phyloP scores from a whole-genome alignment of 1,284 basidiomycete species.

The Rhodofomes roseus region DNA sequence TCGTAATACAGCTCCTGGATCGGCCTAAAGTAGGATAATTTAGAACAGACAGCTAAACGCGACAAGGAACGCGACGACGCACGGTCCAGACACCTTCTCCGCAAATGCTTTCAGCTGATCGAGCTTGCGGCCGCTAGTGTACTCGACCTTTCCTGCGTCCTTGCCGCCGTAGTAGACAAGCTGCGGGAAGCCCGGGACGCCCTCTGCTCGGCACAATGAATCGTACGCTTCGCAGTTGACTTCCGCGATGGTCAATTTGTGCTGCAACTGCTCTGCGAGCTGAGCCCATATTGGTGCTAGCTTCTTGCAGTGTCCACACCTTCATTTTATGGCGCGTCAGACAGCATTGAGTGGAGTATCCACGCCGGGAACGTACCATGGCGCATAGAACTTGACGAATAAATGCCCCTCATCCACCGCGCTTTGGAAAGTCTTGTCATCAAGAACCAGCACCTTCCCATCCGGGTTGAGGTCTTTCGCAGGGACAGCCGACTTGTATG shows the following conservation, averaged over 20 bases:
- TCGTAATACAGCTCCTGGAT: constrained; percentile 45
- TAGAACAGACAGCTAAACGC: too few species aligned
- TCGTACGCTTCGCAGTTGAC: constrained; percentile 82
- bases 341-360: background rate
- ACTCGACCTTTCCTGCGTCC: constrained; percentile 55
- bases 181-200: constrained; percentile 78
- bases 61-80: constrained; percentile 7
- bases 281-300: constrained; percentile 78
- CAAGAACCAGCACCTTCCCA: constrained; percentile 61
- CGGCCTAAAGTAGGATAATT: too few species aligned
- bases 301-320: constrained; percentile 91
- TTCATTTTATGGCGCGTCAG: constrained; percentile 13
- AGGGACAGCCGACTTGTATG: constrained; percentile 14
- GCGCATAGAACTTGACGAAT: constrained; percentile 90
- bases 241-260: constrained; percentile 72
- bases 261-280: constrained; percentile 66
- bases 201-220: constrained; percentile 60
- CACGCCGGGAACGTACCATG: constrained; percentile 52
- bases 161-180: constrained; percentile 58
- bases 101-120: constrained; percentile 70
- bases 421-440: constrained; percentile 46
- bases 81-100: constrained; percentile 48
- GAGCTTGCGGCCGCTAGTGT: constrained; percentile 64
- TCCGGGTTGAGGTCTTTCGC: constrained; percentile 44
- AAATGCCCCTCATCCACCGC: constrained; percentile 57